These are phyloP conservation scores for Dryas alaskensis DNA, from an alignment of 306 rosid species.

Conservation along the genomic window DNA sequence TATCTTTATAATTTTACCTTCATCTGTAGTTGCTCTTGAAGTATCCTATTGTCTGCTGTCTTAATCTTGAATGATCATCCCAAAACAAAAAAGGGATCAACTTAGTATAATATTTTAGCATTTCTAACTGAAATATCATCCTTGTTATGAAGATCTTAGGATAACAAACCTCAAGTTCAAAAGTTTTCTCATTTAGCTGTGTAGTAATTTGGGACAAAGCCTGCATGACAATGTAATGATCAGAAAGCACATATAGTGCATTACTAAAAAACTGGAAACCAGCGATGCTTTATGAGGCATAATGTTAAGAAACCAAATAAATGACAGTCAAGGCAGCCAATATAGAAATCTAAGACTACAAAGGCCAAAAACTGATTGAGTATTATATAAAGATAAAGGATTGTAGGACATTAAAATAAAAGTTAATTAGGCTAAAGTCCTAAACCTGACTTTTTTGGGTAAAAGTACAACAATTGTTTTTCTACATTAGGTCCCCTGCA, in stretches of 20 bases:
- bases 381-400: background rate
- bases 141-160: constrained; percentile 24
- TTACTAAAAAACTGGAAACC: background rate
- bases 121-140: constrained; percentile 18
- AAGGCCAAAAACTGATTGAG: background rate
- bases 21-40: constrained; percentile 74
- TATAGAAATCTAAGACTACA: background rate
- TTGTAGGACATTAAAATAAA: background rate
- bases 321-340: background rate
- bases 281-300: background rate
- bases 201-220: constrained; percentile 64
- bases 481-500: background rate
- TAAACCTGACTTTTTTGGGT: background rate
- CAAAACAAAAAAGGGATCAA: constrained; percentile 25
- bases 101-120: constrained; percentile 27
- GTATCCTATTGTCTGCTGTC: constrained; percentile 86
- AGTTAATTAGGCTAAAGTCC: background rate
- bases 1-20: constrained; percentile 47
- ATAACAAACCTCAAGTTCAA: constrained; percentile 82
- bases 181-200: constrained; percentile 68
- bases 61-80: constrained; percentile 57
- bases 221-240: constrained; percentile 38
- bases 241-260: constrained; percentile 16
- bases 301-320: background rate
- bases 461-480: background rate